A percentile compares a stretch with the other conserved stretches of the same genome.
Evolutionary conservation across 345 rosid genomes (phyloP).

Genomic region (Bretschneidera sinensis): DNA sequence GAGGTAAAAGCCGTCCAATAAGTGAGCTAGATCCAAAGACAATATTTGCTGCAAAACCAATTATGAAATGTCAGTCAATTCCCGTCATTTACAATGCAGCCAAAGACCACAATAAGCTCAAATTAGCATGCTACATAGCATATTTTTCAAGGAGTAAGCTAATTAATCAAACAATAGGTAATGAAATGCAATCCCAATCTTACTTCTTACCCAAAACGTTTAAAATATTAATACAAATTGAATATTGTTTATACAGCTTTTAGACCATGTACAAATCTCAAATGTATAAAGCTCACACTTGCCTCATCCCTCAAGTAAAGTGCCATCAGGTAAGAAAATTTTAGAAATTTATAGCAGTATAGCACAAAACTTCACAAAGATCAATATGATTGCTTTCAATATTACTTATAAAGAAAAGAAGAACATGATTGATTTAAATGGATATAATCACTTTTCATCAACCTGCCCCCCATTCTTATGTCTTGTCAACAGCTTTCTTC

Average conservation of each 20-base stretch:
- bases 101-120: slow-evolving; percentile 3
- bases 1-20: slow-evolving; percentile 55
- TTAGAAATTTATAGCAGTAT: background rate
- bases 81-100: background rate
- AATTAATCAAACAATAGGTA: slow-evolving; percentile 1
- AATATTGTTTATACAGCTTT: background rate
- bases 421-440: background rate
- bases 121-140: background rate
- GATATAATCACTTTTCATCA: too few relatives aligned
- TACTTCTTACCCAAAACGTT: too few relatives aligned
- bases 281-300: too few relatives aligned
- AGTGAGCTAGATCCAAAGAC: slow-evolving; percentile 73
- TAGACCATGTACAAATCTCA: background rate
- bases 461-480: too few relatives aligned
- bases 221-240: too few relatives aligned
- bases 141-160: background rate
- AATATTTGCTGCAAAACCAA: slow-evolving; percentile 53
- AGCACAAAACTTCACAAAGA: background rate
- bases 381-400: background rate
- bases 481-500: too few relatives aligned
- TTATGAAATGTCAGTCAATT: slow-evolving; percentile 14
- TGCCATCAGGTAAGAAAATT: background rate
- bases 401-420: too few relatives aligned
- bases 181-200: too few relatives aligned
- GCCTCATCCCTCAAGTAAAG: too few relatives aligned